Percentiles rank a stretch among this genome's conserved stretches.
phyloP scores from a whole-genome alignment of 306 rosid genomes.

The Hippophae rhamnoides region DNA sequence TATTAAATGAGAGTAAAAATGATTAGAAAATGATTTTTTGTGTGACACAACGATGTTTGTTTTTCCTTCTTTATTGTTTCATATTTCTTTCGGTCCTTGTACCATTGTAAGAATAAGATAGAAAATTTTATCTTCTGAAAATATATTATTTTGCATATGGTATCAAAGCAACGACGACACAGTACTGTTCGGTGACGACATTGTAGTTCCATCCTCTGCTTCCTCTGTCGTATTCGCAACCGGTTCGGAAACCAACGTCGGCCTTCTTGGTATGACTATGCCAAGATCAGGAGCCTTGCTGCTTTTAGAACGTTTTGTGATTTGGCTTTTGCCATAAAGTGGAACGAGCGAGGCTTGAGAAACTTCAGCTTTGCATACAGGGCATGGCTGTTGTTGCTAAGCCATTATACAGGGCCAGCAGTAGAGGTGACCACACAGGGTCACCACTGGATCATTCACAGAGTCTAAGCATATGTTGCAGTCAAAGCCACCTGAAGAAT shows the following conservation, averaged over 20 bases:
- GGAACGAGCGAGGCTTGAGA: conserved; percentile 65
- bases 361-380: conserved; percentile 82
- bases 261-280: conserved; percentile 49
- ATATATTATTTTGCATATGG: too few species aligned
- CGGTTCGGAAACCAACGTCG: conserved; percentile 15
- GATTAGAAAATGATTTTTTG: too few species aligned
- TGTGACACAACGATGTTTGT: too few species aligned
- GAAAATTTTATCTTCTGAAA: too few species aligned
- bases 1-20: too few species aligned
- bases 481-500: conserved; percentile 47
- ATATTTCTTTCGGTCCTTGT: too few species aligned
- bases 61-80: too few species aligned
- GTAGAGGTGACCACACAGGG: conserved; percentile 93
- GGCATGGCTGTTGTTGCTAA: conserved; percentile 42
- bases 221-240: too few species aligned
- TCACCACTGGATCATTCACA: conserved; percentile 84
- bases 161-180: too few species aligned
- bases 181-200: too few species aligned
- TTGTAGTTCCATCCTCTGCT: too few species aligned
- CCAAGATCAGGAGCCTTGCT: conserved; percentile 26
- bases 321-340: conserved; percentile 51
- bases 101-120: too few species aligned
- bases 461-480: conserved; percentile 85
- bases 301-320: conserved; percentile 29
- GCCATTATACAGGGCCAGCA: conserved; percentile 99